phyloP scores from a whole-genome alignment of 1,284 basidiomycete genomes.

The Schizophyllum amplum region DNA sequence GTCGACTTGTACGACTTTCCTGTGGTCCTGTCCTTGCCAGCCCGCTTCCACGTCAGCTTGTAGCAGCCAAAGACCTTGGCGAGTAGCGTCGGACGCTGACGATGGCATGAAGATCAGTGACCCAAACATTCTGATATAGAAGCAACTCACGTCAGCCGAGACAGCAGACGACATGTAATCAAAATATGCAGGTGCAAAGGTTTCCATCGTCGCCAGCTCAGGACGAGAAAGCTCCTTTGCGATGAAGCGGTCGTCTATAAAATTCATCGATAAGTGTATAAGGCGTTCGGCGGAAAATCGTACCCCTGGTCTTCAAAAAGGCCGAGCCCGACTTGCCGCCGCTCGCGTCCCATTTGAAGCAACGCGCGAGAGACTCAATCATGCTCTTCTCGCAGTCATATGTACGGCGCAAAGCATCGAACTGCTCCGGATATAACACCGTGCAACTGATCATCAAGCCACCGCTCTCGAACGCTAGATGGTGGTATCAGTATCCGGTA shows the following conservation, averaged over 20 bases:
- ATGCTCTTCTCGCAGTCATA: constrained; percentile 94
- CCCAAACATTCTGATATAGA: constrained; percentile 1
- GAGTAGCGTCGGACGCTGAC: constrained; percentile 85
- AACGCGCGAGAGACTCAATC: constrained; percentile 88
- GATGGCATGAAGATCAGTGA: constrained; percentile 7
- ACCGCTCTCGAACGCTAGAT: constrained; percentile 78
- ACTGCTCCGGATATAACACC: constrained; percentile 95
- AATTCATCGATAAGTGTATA: constrained; percentile 3
- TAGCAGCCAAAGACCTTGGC: constrained; percentile 98
- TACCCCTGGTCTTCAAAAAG: constrained; percentile 92
- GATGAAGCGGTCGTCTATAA: constrained; percentile 91
- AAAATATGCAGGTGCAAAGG: constrained; percentile 96
- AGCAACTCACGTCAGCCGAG: constrained; percentile 56
- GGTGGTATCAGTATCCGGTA: constrained; percentile 11
- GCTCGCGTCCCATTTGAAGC: constrained; percentile 92
- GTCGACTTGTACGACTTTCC: constrained; percentile 65
- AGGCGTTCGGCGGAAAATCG: constrained; percentile 1
- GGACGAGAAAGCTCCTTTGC: constrained; percentile 92
- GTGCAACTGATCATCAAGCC: constrained; percentile 94
- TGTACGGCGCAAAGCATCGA: constrained; percentile 86
- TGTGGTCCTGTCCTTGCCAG: constrained; percentile 53
- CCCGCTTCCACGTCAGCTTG: constrained; percentile 89
- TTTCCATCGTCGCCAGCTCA: constrained; percentile 93
- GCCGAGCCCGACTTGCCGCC: constrained; percentile 97
- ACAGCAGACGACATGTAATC: constrained; percentile 92